phyloP scores from a whole-genome alignment of 83 land plant genomes.

The Picea abies region DNA sequence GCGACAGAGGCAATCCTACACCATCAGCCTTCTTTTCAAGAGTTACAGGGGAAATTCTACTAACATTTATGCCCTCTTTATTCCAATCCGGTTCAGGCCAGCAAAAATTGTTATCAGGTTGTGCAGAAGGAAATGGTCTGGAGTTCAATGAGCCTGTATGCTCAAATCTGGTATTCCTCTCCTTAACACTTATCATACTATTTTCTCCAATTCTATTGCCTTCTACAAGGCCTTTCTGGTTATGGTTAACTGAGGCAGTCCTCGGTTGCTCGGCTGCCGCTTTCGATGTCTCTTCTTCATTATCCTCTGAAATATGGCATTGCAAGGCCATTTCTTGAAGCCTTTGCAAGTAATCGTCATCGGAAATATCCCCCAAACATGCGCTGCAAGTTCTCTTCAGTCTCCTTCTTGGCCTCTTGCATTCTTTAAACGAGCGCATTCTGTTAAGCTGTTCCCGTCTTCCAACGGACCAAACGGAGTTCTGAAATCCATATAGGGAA shows the following conservation, averaged over 20 bases:
- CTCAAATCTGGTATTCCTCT: not conserved
- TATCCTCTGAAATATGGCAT: slow-evolving; percentile 11
- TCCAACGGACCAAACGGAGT: not conserved
- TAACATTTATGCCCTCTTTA: slow-evolving; percentile 20
- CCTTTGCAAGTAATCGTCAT: slow-evolving; percentile 26
- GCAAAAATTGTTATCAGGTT: slow-evolving; percentile 14
- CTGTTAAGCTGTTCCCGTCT: not conserved
- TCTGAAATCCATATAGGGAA: not conserved
- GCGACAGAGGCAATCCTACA: slow-evolving; percentile 63
- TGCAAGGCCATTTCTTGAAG: slow-evolving; percentile 24
- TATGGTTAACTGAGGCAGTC: not conserved
- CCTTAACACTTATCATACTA: not conserved
- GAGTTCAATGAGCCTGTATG: slow-evolving; percentile 1
- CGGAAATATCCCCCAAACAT: slow-evolving; percentile 19
- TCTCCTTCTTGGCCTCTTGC: not conserved
- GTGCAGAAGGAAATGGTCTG: slow-evolving; percentile 10
- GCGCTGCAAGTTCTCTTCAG: slow-evolving; percentile 27
- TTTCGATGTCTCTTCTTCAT: not conserved
- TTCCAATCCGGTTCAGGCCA: slow-evolving; percentile 31
- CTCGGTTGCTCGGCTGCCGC: not conserved
- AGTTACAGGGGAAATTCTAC: slow-evolving; percentile 27
- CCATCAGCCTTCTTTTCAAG: slow-evolving; percentile 54
- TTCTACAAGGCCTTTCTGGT: not conserved
- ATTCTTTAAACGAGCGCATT: not conserved
- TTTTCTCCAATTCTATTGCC: slow-evolving; percentile 9